A percentile compares a stretch with the other conserved stretches of the same genome.
These are phyloP conservation scores for Ichthyophthirius multifiliis DNA, from an alignment of 169 alveolate genomes.

Conservation along the genomic window DNA sequence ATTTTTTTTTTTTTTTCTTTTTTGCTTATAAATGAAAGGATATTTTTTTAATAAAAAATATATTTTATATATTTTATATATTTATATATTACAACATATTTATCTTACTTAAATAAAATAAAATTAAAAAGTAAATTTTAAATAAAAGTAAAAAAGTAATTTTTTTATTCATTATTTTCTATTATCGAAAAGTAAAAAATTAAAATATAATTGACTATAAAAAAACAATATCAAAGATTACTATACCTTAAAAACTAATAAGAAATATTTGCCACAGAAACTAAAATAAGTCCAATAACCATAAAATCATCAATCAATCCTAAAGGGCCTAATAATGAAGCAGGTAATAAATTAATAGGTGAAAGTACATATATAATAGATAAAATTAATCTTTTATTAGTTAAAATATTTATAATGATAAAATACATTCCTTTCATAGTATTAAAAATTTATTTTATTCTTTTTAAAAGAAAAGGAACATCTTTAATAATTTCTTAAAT, in stretches of 20 bases:
- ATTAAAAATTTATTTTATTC: background rate
- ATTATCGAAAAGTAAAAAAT: no score
- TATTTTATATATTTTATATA: no score
- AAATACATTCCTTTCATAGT: background rate
- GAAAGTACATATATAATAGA: background rate
- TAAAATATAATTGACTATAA: no score
- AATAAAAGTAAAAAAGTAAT: no score
- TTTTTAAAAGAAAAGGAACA: conserved; percentile 4
- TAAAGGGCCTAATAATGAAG: background rate
- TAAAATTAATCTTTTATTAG: background rate
- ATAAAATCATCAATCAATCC: background rate
- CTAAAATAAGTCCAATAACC: background rate
- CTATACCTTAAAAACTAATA: background rate
- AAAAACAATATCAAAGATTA: no score
- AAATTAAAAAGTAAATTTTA: no score
- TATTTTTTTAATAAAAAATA: no score
- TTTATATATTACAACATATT: no score
- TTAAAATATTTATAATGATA: background rate
- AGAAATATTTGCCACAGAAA: background rate
- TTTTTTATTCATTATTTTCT: no score
- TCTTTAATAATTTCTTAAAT: background rate
- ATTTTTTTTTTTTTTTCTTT: no score
- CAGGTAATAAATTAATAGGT: background rate
- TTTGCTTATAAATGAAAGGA: no score
- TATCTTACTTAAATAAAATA: no score